These are phyloP conservation scores for Lagenaria siceraria DNA, from an alignment of 306 rosid species.

Conservation along the genomic window DNA sequence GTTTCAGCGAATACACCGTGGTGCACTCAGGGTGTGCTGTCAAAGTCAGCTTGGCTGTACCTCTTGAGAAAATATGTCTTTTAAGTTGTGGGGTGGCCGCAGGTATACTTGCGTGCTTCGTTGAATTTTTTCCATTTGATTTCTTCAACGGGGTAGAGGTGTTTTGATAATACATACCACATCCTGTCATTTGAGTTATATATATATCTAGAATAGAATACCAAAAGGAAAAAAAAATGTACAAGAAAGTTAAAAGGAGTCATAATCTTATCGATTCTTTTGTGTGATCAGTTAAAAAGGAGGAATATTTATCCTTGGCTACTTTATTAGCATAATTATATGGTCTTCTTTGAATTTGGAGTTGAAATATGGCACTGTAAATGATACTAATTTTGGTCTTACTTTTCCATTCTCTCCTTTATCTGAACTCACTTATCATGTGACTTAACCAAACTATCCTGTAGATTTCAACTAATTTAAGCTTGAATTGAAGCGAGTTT, in stretches of 20 bases:
- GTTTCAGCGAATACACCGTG: conserved; percentile 85
- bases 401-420: not conserved
- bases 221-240: not conserved
- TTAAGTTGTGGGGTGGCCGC: conserved; percentile 93
- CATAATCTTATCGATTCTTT: not conserved
- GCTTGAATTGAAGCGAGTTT: not conserved
- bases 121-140: not conserved
- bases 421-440: not conserved
- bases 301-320: not conserved
- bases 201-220: not conserved
- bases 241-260: too few relatives aligned
- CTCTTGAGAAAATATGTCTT: conserved; percentile 83
- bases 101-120: conserved; percentile 28
- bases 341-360: not conserved
- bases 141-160: not conserved
- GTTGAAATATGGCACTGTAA: not conserved
- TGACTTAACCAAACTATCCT: not conserved
- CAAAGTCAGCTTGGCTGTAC: conserved; percentile 44
- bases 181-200: not conserved
- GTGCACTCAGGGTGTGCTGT: conserved; percentile 98
- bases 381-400: not conserved
- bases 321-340: not conserved
- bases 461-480: not conserved
- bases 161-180: not conserved
- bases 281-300: not conserved